phyloP scores from a whole-genome alignment of 441 rosid genomes.

The Corymbia calophylla region DNA sequence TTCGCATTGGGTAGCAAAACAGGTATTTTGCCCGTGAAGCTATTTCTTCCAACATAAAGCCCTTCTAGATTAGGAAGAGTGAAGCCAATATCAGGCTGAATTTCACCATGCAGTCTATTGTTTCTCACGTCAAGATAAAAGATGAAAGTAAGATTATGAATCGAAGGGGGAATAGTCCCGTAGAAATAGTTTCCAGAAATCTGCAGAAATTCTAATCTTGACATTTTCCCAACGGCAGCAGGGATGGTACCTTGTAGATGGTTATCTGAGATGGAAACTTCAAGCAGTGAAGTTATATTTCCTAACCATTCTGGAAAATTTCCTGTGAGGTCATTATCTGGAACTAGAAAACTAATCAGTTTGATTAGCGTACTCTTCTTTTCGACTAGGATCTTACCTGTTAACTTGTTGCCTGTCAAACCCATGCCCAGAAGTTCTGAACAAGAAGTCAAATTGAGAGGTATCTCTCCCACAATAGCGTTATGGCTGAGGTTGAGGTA shows the following conservation, averaged over 20 bases:
- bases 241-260: neutral
- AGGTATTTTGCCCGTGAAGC: neutral
- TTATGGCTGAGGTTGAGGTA: neutral
- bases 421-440: neutral
- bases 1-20: conserved; percentile 4
- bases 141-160: neutral
- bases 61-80: neutral
- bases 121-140: neutral
- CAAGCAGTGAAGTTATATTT: neutral
- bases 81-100: neutral
- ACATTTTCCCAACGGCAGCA: neutral
- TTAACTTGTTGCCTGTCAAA: neutral
- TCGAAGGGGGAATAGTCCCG: neutral
- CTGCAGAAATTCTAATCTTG: neutral
- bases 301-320: neutral
- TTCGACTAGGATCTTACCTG: neutral
- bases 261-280: neutral
- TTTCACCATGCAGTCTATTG: neutral
- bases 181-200: neutral
- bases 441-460: neutral
- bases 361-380: neutral
- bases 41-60: neutral
- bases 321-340: neutral
- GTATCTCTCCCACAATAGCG: neutral
- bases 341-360: neutral